These are phyloP conservation scores for Aspergillus floridensis DNA, from an alignment of 2,329 filamentous ascomycete species.

Conservation along the genomic window DNA sequence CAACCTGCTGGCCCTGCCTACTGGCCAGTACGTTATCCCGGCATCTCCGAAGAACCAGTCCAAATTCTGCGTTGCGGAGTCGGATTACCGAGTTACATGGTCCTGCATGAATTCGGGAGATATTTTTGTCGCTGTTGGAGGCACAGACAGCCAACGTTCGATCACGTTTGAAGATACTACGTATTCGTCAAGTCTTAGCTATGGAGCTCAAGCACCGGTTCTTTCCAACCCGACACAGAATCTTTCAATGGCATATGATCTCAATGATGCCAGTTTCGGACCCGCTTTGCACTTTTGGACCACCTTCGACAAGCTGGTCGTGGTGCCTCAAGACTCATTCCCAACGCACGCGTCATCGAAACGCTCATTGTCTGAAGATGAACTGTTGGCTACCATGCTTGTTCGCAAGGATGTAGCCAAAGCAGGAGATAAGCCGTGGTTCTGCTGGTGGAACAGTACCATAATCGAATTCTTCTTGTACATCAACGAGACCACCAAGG, in stretches of 20 bases:
- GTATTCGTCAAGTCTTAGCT: constrained; percentile 47
- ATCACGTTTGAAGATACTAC: constrained; percentile 42
- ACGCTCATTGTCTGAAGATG: constrained; percentile 28
- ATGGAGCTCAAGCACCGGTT: constrained; percentile 61
- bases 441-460: constrained; percentile 68
- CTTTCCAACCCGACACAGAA: constrained; percentile 44
- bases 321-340: constrained; percentile 45
- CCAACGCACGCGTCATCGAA: constrained; percentile 27
- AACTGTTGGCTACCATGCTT: constrained; percentile 23
- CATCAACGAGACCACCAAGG: constrained; percentile 50
- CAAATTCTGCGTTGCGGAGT: constrained; percentile 49
- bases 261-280: constrained; percentile 55
- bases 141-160: constrained; percentile 24
- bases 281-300: constrained; percentile 64
- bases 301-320: constrained; percentile 63
- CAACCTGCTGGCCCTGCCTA: constrained; percentile 47
- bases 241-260: constrained; percentile 57
- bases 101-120: constrained; percentile 43
- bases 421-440: constrained; percentile 64
- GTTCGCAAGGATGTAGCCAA: constrained; percentile 43
- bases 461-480: constrained; percentile 67
- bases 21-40: constrained; percentile 51
- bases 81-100: constrained; percentile 51
- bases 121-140: constrained; percentile 35
- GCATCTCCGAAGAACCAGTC: constrained; percentile 48